These are phyloP conservation scores for Penicillium decumbens DNA, from an alignment of 2,329 filamentous ascomycete genomes.

Conservation along the genomic window DNA sequence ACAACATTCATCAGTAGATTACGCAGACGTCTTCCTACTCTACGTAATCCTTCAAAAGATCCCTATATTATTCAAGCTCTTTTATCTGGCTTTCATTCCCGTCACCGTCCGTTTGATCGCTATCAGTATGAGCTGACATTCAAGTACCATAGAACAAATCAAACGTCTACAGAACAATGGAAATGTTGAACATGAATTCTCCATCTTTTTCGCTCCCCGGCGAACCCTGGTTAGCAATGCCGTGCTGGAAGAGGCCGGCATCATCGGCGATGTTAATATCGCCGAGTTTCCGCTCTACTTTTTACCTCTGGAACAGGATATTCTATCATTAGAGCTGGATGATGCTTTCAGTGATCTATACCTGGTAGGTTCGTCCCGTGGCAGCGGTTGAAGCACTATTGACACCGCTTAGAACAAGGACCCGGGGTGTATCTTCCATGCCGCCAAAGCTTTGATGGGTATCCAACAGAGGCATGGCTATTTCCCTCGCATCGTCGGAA, in stretches of 20 bases:
- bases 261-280: conserved; percentile 87
- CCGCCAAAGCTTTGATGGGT: conserved; percentile 89
- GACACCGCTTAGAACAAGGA: conserved; percentile 63
- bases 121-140: conserved; percentile 58
- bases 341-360: conserved; percentile 84
- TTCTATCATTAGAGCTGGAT: conserved; percentile 85
- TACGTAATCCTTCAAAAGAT: conserved; percentile 54
- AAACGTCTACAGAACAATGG: conserved; percentile 83
- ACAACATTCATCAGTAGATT: conserved; percentile 53
- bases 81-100: conserved; percentile 43
- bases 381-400: not conserved
- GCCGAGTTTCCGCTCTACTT: conserved; percentile 84
- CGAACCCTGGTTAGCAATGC: conserved; percentile 88
- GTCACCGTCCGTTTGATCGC: conserved; percentile 40
- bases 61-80: conserved; percentile 48
- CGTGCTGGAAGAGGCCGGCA: conserved; percentile 85
- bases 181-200: conserved; percentile 89
- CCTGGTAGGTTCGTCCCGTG: conserved; percentile 49
- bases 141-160: conserved; percentile 66
- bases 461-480: conserved; percentile 88
- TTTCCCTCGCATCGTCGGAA: conserved; percentile 90
- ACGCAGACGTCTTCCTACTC: conserved; percentile 50
- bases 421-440: conserved; percentile 79
- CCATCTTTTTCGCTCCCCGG: conserved; percentile 91
- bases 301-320: conserved; percentile 83